Conservation (phyloP, 495 filamentous ascomycete genomes). For the Penicillium paradoxum region DNA sequence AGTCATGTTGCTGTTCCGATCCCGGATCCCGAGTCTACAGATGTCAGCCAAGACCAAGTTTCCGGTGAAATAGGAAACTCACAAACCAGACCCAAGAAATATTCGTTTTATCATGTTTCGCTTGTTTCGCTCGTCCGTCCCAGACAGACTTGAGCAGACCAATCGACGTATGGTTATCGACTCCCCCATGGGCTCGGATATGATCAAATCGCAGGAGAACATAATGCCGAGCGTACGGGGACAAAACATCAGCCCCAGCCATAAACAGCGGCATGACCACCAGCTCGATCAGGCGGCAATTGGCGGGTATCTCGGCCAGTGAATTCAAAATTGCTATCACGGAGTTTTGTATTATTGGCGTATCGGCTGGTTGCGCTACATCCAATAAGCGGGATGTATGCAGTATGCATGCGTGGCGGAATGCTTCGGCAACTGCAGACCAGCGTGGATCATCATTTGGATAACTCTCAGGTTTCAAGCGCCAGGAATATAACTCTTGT, state of each 20-base stretch:
- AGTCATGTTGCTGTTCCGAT: conserved; percentile 20
- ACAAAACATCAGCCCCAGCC: conserved; percentile 32
- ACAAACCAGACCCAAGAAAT: conserved; percentile 36
- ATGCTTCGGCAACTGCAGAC: conserved; percentile 29
- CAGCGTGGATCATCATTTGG: conserved; percentile 30
- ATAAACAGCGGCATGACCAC: conserved; percentile 35
- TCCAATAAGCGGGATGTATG: conserved; percentile 32
- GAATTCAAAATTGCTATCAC: conserved; percentile 30
- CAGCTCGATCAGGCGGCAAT: conserved; percentile 27
- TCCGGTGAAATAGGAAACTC: conserved; percentile 12
- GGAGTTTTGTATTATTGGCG: conserved; percentile 26
- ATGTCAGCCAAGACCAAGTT: neutral
- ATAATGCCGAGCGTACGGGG: conserved; percentile 33
- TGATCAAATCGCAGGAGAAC: conserved; percentile 25
- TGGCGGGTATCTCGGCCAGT: conserved; percentile 25
- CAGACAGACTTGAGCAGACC: conserved; percentile 31
- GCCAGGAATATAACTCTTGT: conserved; percentile 29
- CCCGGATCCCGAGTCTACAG: conserved; percentile 16
- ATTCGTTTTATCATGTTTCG: conserved; percentile 24
- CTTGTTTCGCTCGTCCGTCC: conserved; percentile 26
- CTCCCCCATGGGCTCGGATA: conserved; percentile 28
- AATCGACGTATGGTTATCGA: conserved; percentile 25
- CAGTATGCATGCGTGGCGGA: conserved; percentile 33
- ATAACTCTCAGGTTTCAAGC: conserved; percentile 18
- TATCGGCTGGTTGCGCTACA: conserved; percentile 19